Evolutionary conservation across 2,329 filamentous ascomycete genomes (phyloP).

Genomic region (Aspergillus brasiliensis): DNA sequence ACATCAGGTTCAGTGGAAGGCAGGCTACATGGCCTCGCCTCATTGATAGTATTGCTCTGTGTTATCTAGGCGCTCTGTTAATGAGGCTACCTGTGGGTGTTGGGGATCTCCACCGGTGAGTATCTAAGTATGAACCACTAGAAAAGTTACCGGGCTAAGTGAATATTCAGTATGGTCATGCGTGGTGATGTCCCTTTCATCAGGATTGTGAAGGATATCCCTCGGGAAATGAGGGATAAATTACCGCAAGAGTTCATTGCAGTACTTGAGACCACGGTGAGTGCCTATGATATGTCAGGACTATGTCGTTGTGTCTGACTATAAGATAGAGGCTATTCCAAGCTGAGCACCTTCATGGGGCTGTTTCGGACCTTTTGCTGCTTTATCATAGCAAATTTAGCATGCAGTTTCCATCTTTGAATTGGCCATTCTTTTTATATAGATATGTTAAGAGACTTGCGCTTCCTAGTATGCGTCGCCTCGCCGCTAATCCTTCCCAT

Average conservation of each 20-base stretch:
- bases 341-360: conserved; percentile 63
- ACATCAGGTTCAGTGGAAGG: conserved; percentile 37
- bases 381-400: conserved; percentile 69
- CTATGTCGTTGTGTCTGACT: conserved; percentile 3
- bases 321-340: conserved; percentile 40
- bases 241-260: conserved; percentile 45
- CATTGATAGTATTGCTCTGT: conserved; percentile 73
- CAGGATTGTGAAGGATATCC: conserved; percentile 55
- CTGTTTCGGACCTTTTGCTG: conserved; percentile 62
- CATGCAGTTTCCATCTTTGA: conserved; percentile 72
- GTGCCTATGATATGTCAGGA: not conserved
- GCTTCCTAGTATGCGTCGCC: conserved; percentile 65
- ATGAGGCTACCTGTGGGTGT: conserved; percentile 75
- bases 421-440: conserved; percentile 67
- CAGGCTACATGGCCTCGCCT: conserved; percentile 61
- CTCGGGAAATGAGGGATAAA: conserved; percentile 47
- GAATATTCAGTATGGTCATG: conserved; percentile 38
- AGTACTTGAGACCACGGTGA: conserved; percentile 44
- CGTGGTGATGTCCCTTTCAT: conserved; percentile 78
- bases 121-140: not conserved
- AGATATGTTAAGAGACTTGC: conserved; percentile 71
- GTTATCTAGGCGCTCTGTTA: conserved; percentile 76
- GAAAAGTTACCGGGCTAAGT: conserved; percentile 1
- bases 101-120: conserved; percentile 64
- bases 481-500: not conserved